Percentiles rank a stretch among this genome's conserved stretches.
phyloP scores from a whole-genome alignment of 352 stramenopile species.

The Phytophthora chlamydospora region DNA sequence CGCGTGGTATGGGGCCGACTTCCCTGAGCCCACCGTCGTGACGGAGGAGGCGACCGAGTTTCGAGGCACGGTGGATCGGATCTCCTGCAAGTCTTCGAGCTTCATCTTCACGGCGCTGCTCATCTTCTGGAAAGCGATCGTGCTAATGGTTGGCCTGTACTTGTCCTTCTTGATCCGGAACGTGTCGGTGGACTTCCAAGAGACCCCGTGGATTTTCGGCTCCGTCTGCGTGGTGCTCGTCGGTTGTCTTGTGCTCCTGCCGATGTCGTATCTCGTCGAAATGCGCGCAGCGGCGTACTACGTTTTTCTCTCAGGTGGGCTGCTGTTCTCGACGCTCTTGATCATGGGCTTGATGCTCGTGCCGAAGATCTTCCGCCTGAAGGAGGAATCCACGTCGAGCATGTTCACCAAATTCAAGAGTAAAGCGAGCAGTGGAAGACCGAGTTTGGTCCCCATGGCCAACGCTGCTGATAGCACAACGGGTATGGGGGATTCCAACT shows the following conservation, averaged over 20 bases:
- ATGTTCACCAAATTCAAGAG: slow-evolving; percentile 2
- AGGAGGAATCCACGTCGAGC: slow-evolving; percentile 16
- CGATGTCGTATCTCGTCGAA: slow-evolving; percentile 53
- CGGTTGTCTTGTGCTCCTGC: slow-evolving; percentile 47
- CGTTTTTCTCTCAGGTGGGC: slow-evolving; percentile 33
- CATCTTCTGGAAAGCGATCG: slow-evolving; percentile 55
- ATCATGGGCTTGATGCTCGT: slow-evolving; percentile 51
- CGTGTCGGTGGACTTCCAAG: slow-evolving; percentile 58
- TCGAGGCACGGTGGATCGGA: slow-evolving; percentile 19
- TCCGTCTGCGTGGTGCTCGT: slow-evolving; percentile 57
- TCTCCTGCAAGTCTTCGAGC: slow-evolving; percentile 38
- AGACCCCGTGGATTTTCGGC: slow-evolving; percentile 63
- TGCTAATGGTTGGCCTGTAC: slow-evolving; percentile 44
- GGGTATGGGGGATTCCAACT: no score
- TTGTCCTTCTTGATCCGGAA: slow-evolving; percentile 59
- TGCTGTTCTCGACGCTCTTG: slow-evolving; percentile 40
- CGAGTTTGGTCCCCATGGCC: no score
- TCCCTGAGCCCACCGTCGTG: slow-evolving; percentile 22
- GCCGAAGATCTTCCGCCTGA: slow-evolving; percentile 41
- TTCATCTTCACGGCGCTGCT: slow-evolving; percentile 50
- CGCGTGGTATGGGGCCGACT: slow-evolving; percentile 34
- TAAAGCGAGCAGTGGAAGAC: not conserved
- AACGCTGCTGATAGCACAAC: no score
- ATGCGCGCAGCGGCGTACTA: slow-evolving; percentile 44
- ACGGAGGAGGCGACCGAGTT: slow-evolving; percentile 22